Base-by-base conservation (phyloP, 352 stramenopile species). In the Peronospora belbahrii region DNA sequence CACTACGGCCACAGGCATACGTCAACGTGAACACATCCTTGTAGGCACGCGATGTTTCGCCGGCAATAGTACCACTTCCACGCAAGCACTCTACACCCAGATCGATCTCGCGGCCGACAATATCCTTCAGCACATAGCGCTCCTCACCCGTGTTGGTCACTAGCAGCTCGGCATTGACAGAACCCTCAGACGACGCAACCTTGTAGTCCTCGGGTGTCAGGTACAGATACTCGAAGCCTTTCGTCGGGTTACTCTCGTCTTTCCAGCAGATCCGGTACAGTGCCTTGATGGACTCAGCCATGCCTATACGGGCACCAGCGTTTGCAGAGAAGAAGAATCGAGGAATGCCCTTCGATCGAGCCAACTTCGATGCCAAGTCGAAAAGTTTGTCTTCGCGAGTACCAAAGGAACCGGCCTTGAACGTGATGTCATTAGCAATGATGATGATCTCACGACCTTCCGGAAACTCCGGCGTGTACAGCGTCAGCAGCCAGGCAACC, bases 371-470 rank as follows among this genome's bases (percentile, higher is more conserved):
- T 19, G 95, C 97, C 33, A 98, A 65, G 62, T 98, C 96, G 62
- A 99, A 99, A 5, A 99, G 79, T 42, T 95, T 83, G 77, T 99
- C 97, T 68, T 99, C 97, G 22, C 86, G 75, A 15, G 96, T 99
- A 49, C 97, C 97, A 62, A 99, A 99, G 39, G 94, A 99, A 24
- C 97, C 97, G 33, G 96, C 96, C 67, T 98, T 97, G 73, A 97
- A 89, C 20, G 97, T 99, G 62, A 99, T 99, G 61, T 99, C 97
- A 72, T 99, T 99, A 34, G 96, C 88, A 75, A 99, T 99, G 37
- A 99, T 67, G 13, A 99, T 79, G 30, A 99, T 67, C 74, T 99
- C 88, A 41, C 97, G 91, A 32, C 96, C 95, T 43, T 94, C 72
- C 11, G 90, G 95, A 73, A 97, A 98, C 78, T 99, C 96, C 1